These are phyloP conservation scores for Aspergillus saccharolyticus DNA, from an alignment of 495 filamentous ascomycete genomes.

Conservation along the genomic window DNA sequence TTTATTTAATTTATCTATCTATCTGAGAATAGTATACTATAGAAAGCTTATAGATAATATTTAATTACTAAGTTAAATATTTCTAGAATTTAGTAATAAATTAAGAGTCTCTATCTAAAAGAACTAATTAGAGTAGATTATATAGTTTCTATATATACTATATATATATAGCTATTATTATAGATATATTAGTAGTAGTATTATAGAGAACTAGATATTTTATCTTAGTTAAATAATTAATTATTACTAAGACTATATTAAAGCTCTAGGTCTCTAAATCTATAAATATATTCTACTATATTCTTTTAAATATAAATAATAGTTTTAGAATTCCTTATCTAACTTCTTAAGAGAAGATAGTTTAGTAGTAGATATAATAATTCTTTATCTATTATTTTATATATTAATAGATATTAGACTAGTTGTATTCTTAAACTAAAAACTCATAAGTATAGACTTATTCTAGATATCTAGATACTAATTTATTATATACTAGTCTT, in stretches of 20 bases:
- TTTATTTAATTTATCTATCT: not conserved
- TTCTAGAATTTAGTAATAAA: too few relatives aligned
- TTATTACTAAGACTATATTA: not conserved
- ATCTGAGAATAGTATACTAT: not conserved
- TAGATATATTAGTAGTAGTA: too few relatives aligned
- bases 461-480: not conserved
- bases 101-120: too few relatives aligned
- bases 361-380: too few relatives aligned
- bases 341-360: not conserved
- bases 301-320: not conserved
- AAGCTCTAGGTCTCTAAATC: not conserved
- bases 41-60: not conserved
- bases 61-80: not conserved
- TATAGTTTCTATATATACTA: too few relatives aligned
- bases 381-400: not conserved
- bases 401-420: too few relatives aligned
- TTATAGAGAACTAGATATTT: too few relatives aligned
- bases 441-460: too few relatives aligned
- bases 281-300: conserved; percentile 1
- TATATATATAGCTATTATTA: too few relatives aligned
- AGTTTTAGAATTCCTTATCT: not conserved
- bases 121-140: too few relatives aligned
- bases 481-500: too few relatives aligned
- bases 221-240: not conserved
- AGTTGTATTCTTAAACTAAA: too few relatives aligned